Evolutionary conservation across 2,329 filamentous ascomycete genomes (phyloP).

Genomic region (Raffaelea albimanens): DNA sequence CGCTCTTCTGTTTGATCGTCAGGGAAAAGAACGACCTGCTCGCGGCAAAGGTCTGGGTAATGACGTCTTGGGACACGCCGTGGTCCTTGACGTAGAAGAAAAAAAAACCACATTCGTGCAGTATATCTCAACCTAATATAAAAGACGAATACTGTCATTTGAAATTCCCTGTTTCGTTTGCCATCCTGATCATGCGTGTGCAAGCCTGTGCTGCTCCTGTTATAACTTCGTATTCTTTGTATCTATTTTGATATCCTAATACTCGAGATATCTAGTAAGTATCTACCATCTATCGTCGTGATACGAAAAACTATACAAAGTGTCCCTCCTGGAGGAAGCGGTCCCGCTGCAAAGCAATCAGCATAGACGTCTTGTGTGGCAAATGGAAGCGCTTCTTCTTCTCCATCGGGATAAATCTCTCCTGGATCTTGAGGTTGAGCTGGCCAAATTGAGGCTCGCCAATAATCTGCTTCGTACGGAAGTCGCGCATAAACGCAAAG

Average conservation of each 20-base stretch:
- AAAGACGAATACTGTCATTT: too few relatives aligned
- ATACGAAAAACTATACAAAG: slow-evolving; percentile 5
- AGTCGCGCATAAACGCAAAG: slow-evolving; percentile 53
- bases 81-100: slow-evolving; percentile 24
- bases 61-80: slow-evolving; percentile 15
- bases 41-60: slow-evolving; percentile 21
- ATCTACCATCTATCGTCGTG: too few relatives aligned
- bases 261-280: too few relatives aligned
- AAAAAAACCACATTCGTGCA: too few relatives aligned
- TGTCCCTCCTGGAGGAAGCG: slow-evolving; percentile 51
- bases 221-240: too few relatives aligned
- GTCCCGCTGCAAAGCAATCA: slow-evolving; percentile 55
- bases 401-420: slow-evolving; percentile 63
- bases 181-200: too few relatives aligned
- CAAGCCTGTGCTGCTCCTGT: too few relatives aligned
- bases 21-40: slow-evolving; percentile 21
- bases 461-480: slow-evolving; percentile 45
- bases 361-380: slow-evolving; percentile 61
- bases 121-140: too few relatives aligned
- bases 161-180: too few relatives aligned
- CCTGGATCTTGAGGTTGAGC: slow-evolving; percentile 61
- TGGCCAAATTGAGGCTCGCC: slow-evolving; percentile 68
- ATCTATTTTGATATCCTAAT: too few relatives aligned
- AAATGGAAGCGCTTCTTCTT: slow-evolving; percentile 65
- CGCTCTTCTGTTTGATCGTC: slow-evolving; percentile 20